Evolutionary conservation across 192 early-diverging fungal species (phyloP), one percentile per base, ranked within the genome.

Genomic region (Coemansia sp.): DNA sequence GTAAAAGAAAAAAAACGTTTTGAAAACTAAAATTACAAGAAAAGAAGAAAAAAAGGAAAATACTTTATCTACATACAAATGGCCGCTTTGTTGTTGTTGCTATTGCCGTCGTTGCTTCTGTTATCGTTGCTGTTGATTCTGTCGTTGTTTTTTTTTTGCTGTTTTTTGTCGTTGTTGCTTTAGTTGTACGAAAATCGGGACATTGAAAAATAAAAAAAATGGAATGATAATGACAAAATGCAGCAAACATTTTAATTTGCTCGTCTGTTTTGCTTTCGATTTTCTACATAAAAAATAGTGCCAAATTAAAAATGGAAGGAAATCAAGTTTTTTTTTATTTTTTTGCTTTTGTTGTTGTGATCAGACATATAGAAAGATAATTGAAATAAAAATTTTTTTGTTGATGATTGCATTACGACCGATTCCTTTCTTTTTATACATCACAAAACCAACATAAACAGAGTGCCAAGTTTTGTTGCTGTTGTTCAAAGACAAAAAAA

Each of bases 361-460:
- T 38, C 36, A 10, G 36, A 38, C 36, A 38, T 38, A 38, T 38
- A 38, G 10, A 38, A 38, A 58, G 30, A n/a, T 58, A 10, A 5
- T 58, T 17, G 32, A 36, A 58, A 58, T 14, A 34, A 32, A 58
- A 58, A 57, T 57, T 57, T 58, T 32, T 34, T 56, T 16, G 2
- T 31, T 56, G 29, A n/a, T 31, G 31, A 56, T 38, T 10, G 4
- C 36, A 7, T 38, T 10, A 10, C 10, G 10, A 3, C 36, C 10
- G 36, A 7, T 38, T 38, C 36, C 36, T 38, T 38, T 38, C 5
- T 10, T 38, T 38, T 7, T 38, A 38, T 38, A 38, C 36, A 38
- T 38, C 10, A 38, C 4, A 4, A 38, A 38, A 10, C 4, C 10
- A 38, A 38, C 36, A 38, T 7, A 10, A 38, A 38, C 4, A 38